A percentile compares a stretch with the other conserved stretches of the same genome.
Evolutionary conservation across 257 asterid species (phyloP).

Genomic region (Echites panduratus): DNA sequence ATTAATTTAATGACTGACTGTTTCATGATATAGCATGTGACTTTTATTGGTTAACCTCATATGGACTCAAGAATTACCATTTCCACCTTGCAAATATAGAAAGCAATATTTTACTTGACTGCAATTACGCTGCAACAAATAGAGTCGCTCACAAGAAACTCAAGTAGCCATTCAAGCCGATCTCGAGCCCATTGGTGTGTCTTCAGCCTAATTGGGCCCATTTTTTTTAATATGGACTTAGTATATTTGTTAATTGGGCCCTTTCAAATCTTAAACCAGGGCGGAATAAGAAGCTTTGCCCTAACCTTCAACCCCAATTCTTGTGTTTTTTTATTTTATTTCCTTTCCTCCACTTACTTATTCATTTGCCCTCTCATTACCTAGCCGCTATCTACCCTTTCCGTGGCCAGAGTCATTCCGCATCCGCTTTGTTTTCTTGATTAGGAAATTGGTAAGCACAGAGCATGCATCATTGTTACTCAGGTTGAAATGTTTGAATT

Average conservation of each 20-base stretch:
- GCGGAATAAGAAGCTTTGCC: background rate
- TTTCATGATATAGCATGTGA: background rate
- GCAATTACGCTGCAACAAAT: background rate
- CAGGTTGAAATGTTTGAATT: background rate
- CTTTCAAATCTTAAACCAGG: background rate
- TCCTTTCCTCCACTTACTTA: background rate
- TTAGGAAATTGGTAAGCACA: background rate
- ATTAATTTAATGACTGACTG: background rate
- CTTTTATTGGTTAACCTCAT: background rate
- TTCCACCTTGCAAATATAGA: background rate
- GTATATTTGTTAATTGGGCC: background rate
- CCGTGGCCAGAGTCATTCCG: background rate
- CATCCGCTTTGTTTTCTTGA: background rate
- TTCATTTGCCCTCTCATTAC: background rate
- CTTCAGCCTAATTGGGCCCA: constrained; percentile 1
- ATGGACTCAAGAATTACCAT: background rate
- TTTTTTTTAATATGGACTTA: background rate
- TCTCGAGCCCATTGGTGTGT: background rate
- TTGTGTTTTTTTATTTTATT: background rate
- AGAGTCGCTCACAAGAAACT: background rate
- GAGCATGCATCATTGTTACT: background rate
- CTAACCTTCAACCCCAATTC: background rate
- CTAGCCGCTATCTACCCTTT: background rate
- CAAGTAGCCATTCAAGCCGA: background rate
- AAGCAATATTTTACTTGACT: background rate